A percentile compares a stretch with the other conserved stretches of the same genome.
These are phyloP conservation scores for Brassica incana DNA, from an alignment of 345 rosid species.

Conservation along the genomic window DNA sequence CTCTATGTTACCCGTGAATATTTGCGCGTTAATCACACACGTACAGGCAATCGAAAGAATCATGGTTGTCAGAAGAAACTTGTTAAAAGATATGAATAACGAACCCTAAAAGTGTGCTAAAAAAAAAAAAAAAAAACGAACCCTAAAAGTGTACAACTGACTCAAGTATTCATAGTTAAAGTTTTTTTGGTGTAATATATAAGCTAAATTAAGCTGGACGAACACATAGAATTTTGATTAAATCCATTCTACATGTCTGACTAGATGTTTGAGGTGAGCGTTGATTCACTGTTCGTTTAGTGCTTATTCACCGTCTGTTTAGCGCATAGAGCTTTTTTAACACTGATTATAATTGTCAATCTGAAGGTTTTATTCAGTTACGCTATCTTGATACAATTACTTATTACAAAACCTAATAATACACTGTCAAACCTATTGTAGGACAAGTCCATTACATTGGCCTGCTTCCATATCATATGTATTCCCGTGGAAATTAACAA, in stretches of 20 bases:
- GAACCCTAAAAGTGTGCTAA: too few species aligned
- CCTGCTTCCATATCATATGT: background rate
- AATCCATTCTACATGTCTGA: background rate
- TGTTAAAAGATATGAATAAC: slow-evolving; percentile 10
- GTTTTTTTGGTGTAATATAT: too few species aligned
- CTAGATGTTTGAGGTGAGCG: background rate
- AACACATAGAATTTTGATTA: background rate
- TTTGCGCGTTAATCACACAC: background rate
- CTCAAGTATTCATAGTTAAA: too few species aligned
- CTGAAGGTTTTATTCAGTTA: background rate
- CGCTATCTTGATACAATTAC: background rate
- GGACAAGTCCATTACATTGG: background rate
- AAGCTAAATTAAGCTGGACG: too few species aligned
- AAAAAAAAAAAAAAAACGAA: too few species aligned
- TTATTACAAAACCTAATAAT: background rate
- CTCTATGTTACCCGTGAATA: background rate
- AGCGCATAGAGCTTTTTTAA: background rate
- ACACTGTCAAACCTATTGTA: background rate
- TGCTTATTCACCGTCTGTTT: too few species aligned
- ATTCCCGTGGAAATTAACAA: background rate
- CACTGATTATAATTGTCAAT: background rate
- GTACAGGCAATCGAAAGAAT: background rate
- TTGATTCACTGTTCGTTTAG: background rate
- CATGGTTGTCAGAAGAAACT: slow-evolving; percentile 27
- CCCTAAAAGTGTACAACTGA: too few species aligned